These are phyloP conservation scores for Paraurostyla sp. DNA, from an alignment of 73 alveolate genomes.

Conservation along the genomic window DNA sequence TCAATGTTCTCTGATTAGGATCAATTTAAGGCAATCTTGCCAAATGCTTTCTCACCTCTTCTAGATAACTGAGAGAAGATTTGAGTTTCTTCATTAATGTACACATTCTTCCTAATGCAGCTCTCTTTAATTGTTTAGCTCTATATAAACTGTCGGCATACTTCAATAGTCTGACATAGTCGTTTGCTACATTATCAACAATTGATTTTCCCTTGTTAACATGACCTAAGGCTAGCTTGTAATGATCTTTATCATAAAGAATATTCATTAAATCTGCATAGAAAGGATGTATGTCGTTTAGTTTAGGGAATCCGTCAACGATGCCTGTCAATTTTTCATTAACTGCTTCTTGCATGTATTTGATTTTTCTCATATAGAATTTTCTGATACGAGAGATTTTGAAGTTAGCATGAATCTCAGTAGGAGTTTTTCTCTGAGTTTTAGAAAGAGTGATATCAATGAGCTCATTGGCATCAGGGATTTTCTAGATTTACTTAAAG, in stretches of 20 bases:
- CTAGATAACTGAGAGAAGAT: constrained; percentile 97
- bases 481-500: constrained; percentile 94
- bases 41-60: constrained; percentile 99
- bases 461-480: constrained; percentile 94
- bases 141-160: constrained; percentile 99
- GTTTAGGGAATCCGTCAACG: constrained; percentile 98
- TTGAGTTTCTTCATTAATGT: constrained; percentile 98
- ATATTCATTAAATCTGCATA: constrained; percentile 99
- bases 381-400: constrained; percentile 98
- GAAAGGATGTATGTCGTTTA: constrained; percentile 99
- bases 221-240: constrained; percentile 99
- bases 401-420: constrained; percentile 99
- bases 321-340: constrained; percentile 97
- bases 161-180: constrained; percentile 98
- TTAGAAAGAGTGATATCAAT: constrained; percentile 96
- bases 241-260: constrained; percentile 99
- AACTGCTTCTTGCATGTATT: constrained; percentile 96
- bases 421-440: constrained; percentile 99
- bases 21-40: constrained; percentile 99
- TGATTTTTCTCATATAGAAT: constrained; percentile 99
- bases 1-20: constrained; percentile 96
- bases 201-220: constrained; percentile 94
- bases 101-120: constrained; percentile 98
- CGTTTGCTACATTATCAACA: constrained; percentile 97
- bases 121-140: constrained; percentile 99